Evolutionary conservation across 2,329 filamentous ascomycete species (phyloP), one percentile per base, ranked within the genome.

Genomic region (Cytospora chrysosperma): DNA sequence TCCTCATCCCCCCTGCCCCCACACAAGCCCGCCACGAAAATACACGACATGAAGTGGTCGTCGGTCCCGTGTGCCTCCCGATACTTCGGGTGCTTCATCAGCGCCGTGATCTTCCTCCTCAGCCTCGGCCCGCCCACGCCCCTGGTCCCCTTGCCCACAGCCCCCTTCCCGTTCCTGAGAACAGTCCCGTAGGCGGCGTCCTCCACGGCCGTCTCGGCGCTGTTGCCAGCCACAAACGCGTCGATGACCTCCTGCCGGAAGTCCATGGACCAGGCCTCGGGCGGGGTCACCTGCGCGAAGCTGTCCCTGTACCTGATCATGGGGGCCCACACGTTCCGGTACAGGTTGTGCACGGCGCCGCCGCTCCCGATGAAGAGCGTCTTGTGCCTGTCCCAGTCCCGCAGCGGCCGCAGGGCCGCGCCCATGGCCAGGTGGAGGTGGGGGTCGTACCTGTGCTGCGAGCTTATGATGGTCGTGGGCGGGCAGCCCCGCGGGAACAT

Each of bases 331-430:
- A 79, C 72, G 71, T 91, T 90, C 21, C 88, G 83, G 72, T 88
- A 90, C 1, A 91, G 79, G 68, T 90, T 91, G 73, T 90, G 88
- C 0, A 91, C 88, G 0, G 87, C 83, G 40, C 88, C 88, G 19
- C 88, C 79, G 3, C 75, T 78, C 10, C 84, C 84, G 62, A 86
- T 80, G 58, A 91, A 74, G 1, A 91, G 79, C 59, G 69, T 71
- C 63, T 68, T 71, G 68, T 85, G 82, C 24, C 69, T 69, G 59
- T 67, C 47, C 77, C 79, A 70, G 85, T 78, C 30, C 2, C 87
- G 78, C 4, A 90, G 77, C 0, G 81, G 79, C 0, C 85, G 79
- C 6, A 90, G 76, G 0, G 83, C 78, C 0, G 78, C 76, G 24
- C 87, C 87, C 10, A 89, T 79, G 58, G 80, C 79, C 63, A 87